These are phyloP conservation scores for Cladosporium sp. DNA, from an alignment of 2,329 filamentous ascomycete genomes.

Conservation along the genomic window DNA sequence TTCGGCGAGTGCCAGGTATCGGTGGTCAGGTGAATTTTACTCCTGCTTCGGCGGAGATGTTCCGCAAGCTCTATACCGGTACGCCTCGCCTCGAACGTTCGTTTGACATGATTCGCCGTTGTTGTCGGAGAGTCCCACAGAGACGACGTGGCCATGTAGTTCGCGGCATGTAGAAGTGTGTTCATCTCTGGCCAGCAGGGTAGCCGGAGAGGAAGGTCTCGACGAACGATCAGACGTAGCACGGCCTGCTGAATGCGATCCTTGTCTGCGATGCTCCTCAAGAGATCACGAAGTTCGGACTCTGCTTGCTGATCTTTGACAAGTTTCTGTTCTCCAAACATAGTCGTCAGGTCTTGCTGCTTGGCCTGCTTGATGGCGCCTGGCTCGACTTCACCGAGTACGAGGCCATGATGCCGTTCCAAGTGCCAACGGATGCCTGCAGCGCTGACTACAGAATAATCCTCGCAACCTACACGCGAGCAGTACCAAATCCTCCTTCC, in stretches of 20 bases:
- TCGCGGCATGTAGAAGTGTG: neutral
- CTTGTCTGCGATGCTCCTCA: neutral
- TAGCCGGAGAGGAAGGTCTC: neutral
- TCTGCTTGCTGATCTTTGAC: neutral
- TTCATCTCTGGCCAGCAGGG: neutral
- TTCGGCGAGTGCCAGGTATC: no score
- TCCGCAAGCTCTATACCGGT: no score
- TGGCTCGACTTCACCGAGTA: neutral
- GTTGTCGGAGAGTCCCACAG: neutral
- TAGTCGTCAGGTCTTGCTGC: neutral
- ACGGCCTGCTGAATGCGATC: neutral
- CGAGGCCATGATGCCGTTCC: neutral
- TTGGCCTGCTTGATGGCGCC: neutral
- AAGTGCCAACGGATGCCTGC: neutral
- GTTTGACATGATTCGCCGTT: neutral
- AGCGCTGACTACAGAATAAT: neutral
- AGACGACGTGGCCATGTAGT: neutral
- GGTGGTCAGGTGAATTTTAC: no score
- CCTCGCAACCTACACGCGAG: neutral
- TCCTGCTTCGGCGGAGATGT: no score
- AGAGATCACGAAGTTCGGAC: neutral
- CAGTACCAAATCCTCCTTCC: neutral
- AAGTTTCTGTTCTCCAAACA: neutral
- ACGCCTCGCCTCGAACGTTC: neutral
- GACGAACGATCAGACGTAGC: neutral